Percentiles rank a stretch among this genome's conserved stretches.
Evolutionary conservation across 2,329 filamentous ascomycete genomes (phyloP).

Genomic region (Penicillium expansum): DNA sequence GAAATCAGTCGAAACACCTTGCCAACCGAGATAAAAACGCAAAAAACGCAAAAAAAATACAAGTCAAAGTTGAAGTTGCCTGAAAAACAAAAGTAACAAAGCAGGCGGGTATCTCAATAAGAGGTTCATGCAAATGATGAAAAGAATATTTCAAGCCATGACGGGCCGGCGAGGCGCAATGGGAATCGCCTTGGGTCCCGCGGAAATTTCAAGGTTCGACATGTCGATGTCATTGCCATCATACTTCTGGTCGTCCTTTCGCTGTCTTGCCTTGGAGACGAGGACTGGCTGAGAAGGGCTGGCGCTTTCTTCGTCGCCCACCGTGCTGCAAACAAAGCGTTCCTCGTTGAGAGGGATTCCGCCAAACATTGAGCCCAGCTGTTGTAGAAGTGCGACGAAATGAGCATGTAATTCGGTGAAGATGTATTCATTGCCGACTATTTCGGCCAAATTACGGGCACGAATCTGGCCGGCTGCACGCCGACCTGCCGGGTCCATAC

Average conservation of each 20-base stretch:
- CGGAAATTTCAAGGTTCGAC: constrained; percentile 33
- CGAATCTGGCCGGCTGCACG: constrained; percentile 53
- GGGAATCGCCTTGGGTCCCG: constrained; percentile 39
- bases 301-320: constrained; percentile 30
- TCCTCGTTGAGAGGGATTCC: constrained; percentile 44
- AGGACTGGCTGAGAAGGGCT: constrained; percentile 25
- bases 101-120: constrained; percentile 16
- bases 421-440: constrained; percentile 58
- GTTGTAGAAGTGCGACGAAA: constrained; percentile 52
- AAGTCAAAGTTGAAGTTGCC: constrained; percentile 14
- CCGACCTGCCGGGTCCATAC: constrained; percentile 56
- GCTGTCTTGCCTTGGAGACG: constrained; percentile 19
- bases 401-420: constrained; percentile 57
- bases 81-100: constrained; percentile 13
- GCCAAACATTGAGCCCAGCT: constrained; percentile 48
- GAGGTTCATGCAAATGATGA: constrained; percentile 14
- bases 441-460: constrained; percentile 57
- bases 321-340: constrained; percentile 42
- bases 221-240: constrained; percentile 34
- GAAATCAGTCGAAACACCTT: constrained; percentile 5
- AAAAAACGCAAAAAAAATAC: constrained; percentile 8
- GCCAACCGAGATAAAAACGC: constrained; percentile 3
- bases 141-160: constrained; percentile 30
- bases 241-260: constrained; percentile 22
- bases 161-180: constrained; percentile 37